Conservation (phyloP, 2,329 filamentous ascomycete genomes). For the Exophiala sp. region DNA sequence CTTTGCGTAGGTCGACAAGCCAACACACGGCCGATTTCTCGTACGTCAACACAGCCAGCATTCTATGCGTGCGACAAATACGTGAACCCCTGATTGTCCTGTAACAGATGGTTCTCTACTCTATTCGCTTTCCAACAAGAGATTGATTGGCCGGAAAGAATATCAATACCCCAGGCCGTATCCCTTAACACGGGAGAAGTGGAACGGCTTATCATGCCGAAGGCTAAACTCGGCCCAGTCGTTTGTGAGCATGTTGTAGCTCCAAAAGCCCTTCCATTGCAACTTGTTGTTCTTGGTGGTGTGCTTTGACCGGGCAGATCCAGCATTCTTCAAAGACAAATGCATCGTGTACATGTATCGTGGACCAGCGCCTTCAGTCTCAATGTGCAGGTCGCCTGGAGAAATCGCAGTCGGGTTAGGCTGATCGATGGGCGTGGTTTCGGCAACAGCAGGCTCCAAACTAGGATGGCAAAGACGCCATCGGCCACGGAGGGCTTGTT, state of each 20-base stretch:
- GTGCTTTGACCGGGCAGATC: conserved; percentile 53
- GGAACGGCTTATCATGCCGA: conserved; percentile 59
- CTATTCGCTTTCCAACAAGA: too few species aligned
- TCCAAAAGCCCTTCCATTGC: conserved; percentile 84
- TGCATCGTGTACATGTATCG: conserved; percentile 87
- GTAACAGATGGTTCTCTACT: too few species aligned
- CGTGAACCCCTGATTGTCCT: too few species aligned
- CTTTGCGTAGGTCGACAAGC: too few species aligned
- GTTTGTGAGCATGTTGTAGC: conserved; percentile 82
- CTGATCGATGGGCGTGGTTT: conserved; percentile 26
- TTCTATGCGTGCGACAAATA: too few species aligned
- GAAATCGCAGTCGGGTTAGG: conserved; percentile 25
- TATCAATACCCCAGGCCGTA: conserved; percentile 45
- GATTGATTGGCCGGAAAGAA: too few species aligned
- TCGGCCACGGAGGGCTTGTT: conserved; percentile 62
- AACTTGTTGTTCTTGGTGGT: conserved; percentile 78
- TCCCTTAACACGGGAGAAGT: conserved; percentile 60
- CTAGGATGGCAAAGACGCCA: conserved; percentile 61
- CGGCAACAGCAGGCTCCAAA: conserved; percentile 9
- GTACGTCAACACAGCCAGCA: too few species aligned
- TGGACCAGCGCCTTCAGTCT: conserved; percentile 75
- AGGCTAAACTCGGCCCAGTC: conserved; percentile 80
- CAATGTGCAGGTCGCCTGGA: conserved; percentile 66
- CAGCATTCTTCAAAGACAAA: conserved; percentile 59
- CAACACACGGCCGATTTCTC: too few species aligned